Conservation (phyloP, 176 grass and related monocot genomes). For the Hsuehochloa calcarea region DNA sequence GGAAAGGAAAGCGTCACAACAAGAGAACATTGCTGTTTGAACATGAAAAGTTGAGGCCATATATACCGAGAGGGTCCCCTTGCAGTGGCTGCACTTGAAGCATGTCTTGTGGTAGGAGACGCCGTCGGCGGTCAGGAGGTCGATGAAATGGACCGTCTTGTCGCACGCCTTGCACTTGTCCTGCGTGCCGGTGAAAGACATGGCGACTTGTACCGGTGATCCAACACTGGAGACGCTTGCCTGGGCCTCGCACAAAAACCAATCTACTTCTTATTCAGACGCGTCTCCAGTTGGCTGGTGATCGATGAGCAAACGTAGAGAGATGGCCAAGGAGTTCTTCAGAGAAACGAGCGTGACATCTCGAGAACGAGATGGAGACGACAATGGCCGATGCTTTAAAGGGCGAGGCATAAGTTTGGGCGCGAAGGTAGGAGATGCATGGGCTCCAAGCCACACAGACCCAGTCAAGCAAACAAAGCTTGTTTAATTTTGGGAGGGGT, state of each 20-base stretch:
- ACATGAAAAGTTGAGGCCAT: not conserved
- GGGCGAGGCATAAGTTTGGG: slow-evolving; percentile 26
- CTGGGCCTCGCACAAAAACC: not conserved
- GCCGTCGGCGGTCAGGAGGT: slow-evolving; percentile 83
- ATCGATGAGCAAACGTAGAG: not conserved
- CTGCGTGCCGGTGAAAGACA: slow-evolving; percentile 99
- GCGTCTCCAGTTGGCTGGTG: not conserved
- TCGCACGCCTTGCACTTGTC: slow-evolving; percentile 95
- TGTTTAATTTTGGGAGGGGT: slow-evolving; percentile 22
- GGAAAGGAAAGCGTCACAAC: not conserved
- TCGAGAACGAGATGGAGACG: slow-evolving; percentile 18
- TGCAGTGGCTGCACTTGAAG: slow-evolving; percentile 92
- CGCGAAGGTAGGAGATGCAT: slow-evolving; percentile 60
- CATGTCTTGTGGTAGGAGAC: slow-evolving; percentile 86
- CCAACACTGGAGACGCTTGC: not conserved
- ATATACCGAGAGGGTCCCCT: slow-evolving; percentile 77
- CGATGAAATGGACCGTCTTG: slow-evolving; percentile 97
- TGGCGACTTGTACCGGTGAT: slow-evolving; percentile 49
- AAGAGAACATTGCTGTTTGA: not conserved
- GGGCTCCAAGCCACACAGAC: slow-evolving; percentile 42
- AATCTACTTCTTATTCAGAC: slow-evolving; percentile 7
- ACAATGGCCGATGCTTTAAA: slow-evolving; percentile 21
- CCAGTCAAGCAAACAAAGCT: slow-evolving; percentile 24
- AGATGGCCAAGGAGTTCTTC: not conserved
- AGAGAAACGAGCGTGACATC: slow-evolving; percentile 19